These are phyloP conservation scores for Mortierella antarctica DNA, from an alignment of 192 early-diverging fungal species.

Conservation along the genomic window DNA sequence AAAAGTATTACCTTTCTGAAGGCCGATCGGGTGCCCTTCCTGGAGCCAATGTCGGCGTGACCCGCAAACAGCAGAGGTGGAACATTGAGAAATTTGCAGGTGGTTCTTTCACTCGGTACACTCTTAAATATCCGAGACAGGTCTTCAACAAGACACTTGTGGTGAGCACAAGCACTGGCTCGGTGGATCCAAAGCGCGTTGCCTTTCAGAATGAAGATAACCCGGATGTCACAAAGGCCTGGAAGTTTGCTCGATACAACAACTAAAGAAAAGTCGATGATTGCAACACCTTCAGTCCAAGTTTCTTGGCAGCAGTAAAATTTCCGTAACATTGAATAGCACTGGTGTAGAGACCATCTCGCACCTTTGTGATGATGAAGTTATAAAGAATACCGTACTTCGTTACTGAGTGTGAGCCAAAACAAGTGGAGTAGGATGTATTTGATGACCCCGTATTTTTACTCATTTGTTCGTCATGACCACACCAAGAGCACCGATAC, in stretches of 20 bases:
- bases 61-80: slow-evolving; percentile 19
- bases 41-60: slow-evolving; percentile 22
- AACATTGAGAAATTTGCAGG: slow-evolving; percentile 7
- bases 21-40: slow-evolving; percentile 16
- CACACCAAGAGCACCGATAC: slow-evolving; percentile 18
- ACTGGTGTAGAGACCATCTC: no score
- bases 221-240: background rate
- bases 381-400: background rate
- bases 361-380: no score
- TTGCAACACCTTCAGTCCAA: no score
- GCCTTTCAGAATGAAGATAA: slow-evolving; percentile 4
- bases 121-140: slow-evolving; percentile 10
- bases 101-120: slow-evolving; percentile 19
- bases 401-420: background rate
- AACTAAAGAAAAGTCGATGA: no score
- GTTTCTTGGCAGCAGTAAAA: no score
- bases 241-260: slow-evolving; percentile 13
- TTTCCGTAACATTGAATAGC: no score
- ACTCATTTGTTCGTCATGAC: slow-evolving; percentile 13
- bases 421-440: slow-evolving; percentile 31
- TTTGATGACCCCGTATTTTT: no score
- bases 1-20: background rate
- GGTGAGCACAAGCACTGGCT: background rate
- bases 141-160: slow-evolving; percentile 20
- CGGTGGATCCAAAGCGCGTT: slow-evolving; percentile 15